phyloP scores from a whole-genome alignment of 768 basidiomycete genomes.

The Rhodotorula taiwanensis region DNA sequence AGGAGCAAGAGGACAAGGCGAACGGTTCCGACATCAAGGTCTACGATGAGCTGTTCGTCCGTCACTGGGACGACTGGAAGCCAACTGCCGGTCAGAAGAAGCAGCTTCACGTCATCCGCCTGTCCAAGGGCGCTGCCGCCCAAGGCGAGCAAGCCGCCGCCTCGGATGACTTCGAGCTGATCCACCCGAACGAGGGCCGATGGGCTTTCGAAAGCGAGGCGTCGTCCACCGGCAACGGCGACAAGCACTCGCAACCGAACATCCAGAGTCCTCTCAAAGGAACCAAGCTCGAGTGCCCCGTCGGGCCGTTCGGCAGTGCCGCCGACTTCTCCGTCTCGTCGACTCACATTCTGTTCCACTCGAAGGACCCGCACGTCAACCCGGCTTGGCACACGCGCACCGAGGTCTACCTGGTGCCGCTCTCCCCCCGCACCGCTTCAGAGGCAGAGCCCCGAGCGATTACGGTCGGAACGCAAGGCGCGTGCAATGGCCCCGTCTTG shows the following conservation, averaged over 20 bases:
- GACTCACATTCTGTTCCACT: constrained; percentile 67
- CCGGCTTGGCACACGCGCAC: constrained; percentile 83
- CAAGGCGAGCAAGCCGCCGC: constrained; percentile 8
- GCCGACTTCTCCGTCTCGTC: constrained; percentile 71
- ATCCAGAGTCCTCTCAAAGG: constrained; percentile 17
- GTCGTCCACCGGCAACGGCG: background rate
- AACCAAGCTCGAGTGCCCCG: constrained; percentile 48
- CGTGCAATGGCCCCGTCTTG: constrained; percentile 66
- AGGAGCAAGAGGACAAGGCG: constrained; percentile 55
- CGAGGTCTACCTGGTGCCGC: constrained; percentile 67
- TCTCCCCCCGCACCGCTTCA: constrained; percentile 45
- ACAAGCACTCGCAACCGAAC: background rate
- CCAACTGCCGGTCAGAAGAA: constrained; percentile 56
- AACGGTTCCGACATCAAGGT: constrained; percentile 57
- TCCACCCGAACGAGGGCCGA: background rate
- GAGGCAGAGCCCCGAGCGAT: constrained; percentile 56
- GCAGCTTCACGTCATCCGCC: constrained; percentile 63
- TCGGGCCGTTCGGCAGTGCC: constrained; percentile 75
- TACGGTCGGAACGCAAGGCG: constrained; percentile 78
- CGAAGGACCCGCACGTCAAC: constrained; percentile 63
- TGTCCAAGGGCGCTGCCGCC: constrained; percentile 43
- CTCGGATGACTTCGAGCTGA: constrained; percentile 28
- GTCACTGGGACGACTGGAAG: constrained; percentile 75
- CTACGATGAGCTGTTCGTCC: constrained; percentile 61
- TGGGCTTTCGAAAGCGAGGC: too few species aligned